A percentile compares a stretch with the other conserved stretches of the same genome.
These are phyloP conservation scores for Paramecium biaurelia DNA, from an alignment of 73 alveolate species.

Conservation along the genomic window DNA sequence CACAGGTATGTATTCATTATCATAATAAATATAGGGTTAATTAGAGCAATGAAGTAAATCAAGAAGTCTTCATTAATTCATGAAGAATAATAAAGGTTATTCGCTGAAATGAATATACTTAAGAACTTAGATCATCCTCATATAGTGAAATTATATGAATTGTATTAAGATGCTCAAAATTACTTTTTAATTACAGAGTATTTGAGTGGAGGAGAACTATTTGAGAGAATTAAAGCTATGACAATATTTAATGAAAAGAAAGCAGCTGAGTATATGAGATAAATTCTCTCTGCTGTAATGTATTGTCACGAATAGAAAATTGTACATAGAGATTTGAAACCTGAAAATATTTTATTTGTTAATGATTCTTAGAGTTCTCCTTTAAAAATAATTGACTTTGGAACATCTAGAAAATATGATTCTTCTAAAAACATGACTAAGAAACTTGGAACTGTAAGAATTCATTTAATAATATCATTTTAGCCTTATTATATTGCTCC, in stretches of 20 bases:
- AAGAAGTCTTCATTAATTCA: conserved; percentile 35
- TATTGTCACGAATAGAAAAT: conserved; percentile 59
- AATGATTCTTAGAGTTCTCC: conserved; percentile 62
- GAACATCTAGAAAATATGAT: conserved; percentile 61
- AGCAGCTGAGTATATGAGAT: conserved; percentile 66
- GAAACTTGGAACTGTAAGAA: conserved; percentile 57
- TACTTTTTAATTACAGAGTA: conserved; percentile 56
- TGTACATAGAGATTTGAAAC: conserved; percentile 76
- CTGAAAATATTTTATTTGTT: conserved; percentile 80
- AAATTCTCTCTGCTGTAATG: conserved; percentile 60
- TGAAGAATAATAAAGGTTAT: conserved; percentile 52
- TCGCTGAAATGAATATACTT: conserved; percentile 60
- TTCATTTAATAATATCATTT: neutral
- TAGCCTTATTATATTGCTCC: conserved; percentile 55
- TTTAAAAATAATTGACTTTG: conserved; percentile 77
- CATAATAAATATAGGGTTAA: neutral
- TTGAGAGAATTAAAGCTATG: conserved; percentile 65
- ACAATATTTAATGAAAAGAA: conserved; percentile 18
- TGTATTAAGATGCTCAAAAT: conserved; percentile 43
- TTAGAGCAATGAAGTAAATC: conserved; percentile 56
- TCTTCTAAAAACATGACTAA: conserved; percentile 55
- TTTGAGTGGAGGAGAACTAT: conserved; percentile 74
- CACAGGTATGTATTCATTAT: neutral
- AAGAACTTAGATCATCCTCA: conserved; percentile 55
- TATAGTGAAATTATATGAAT: conserved; percentile 41